A percentile compares a stretch with the other conserved stretches of the same genome.
Conservation (phyloP, 345 rosid genomes). For the Brassica incana region DNA sequence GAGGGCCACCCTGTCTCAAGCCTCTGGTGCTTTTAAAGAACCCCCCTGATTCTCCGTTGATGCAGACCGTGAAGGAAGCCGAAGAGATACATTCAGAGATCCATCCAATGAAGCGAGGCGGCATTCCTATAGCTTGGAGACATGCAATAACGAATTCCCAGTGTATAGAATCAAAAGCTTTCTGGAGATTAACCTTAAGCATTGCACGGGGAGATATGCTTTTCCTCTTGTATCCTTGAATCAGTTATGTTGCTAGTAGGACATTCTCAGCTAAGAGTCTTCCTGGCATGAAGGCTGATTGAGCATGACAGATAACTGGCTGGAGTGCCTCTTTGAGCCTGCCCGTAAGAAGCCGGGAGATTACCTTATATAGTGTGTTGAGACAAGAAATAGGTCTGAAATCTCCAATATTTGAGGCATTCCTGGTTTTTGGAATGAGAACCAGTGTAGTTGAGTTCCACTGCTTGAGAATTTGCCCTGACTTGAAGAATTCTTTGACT, state of each 20-base stretch:
- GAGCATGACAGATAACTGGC: neutral
- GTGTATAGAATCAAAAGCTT: neutral
- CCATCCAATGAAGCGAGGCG: neutral
- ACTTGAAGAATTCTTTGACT: too few relatives aligned
- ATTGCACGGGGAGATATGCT: neutral
- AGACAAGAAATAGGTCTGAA: neutral
- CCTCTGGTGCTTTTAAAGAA: neutral
- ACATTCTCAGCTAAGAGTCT: neutral
- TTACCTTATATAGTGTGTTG: neutral
- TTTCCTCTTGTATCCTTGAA: too few relatives aligned
- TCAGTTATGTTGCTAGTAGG: too few relatives aligned
- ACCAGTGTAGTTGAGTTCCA: too few relatives aligned
- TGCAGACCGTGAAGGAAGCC: neutral
- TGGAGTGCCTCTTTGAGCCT: neutral
- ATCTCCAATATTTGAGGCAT: too few relatives aligned
- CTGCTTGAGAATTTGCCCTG: too few relatives aligned
- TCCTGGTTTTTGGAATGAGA: too few relatives aligned
- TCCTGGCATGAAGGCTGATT: neutral
- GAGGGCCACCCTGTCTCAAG: neutral
- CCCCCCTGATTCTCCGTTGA: neutral
- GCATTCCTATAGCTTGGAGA: neutral
- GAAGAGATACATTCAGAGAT: neutral
- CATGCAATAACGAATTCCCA: neutral
- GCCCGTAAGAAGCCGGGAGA: neutral
- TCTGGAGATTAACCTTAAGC: neutral